phyloP scores from a whole-genome alignment of 2,329 filamentous ascomycete genomes.

The Verticillium isaacii region DNA sequence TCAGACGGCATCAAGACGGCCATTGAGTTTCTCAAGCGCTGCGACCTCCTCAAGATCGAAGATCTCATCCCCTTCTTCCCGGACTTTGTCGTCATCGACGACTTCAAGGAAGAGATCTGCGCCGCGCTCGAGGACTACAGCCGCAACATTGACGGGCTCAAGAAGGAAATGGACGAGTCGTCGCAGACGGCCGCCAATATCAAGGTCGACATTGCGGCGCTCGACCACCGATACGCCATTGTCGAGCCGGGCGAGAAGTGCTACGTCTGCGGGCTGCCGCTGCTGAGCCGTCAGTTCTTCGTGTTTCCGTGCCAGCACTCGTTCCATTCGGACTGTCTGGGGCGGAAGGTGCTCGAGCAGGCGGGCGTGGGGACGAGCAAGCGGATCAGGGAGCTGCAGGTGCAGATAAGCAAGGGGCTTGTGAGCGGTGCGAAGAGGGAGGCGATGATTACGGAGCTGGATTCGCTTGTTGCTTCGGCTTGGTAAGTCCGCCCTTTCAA shows the following conservation, averaged over 20 bases:
- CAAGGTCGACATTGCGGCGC: slow-evolving; percentile 77
- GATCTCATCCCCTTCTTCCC: slow-evolving; percentile 98
- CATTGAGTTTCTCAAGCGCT: slow-evolving; percentile 88
- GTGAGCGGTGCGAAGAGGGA: slow-evolving; percentile 69
- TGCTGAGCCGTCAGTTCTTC: slow-evolving; percentile 91
- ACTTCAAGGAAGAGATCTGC: slow-evolving; percentile 99
- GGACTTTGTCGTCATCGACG: slow-evolving; percentile 96
- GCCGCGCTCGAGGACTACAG: slow-evolving; percentile 88
- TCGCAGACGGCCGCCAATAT: slow-evolving; percentile 87
- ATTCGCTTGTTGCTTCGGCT: slow-evolving; percentile 83
- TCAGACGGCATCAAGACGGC: slow-evolving; percentile 86
- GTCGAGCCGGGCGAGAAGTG: slow-evolving; percentile 95
- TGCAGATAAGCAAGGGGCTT: slow-evolving; percentile 72
- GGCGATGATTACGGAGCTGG: slow-evolving; percentile 79
- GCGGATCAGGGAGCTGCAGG: slow-evolving; percentile 80
- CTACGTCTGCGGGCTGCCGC: slow-evolving; percentile 78
- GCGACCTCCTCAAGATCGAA: slow-evolving; percentile 89
- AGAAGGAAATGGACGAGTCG: slow-evolving; percentile 93
- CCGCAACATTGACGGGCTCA: slow-evolving; percentile 80
- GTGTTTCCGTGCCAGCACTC: slow-evolving; percentile 98
- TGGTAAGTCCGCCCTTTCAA: slow-evolving; percentile 57
- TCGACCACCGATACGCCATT: slow-evolving; percentile 89
- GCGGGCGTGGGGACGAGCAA: slow-evolving; percentile 70
- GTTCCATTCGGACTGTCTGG: slow-evolving; percentile 93
- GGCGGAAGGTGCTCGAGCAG: slow-evolving; percentile 77